Evolutionary conservation across 169 alveolate genomes (phyloP).

Genomic region (Amoebophrya sp.): DNA sequence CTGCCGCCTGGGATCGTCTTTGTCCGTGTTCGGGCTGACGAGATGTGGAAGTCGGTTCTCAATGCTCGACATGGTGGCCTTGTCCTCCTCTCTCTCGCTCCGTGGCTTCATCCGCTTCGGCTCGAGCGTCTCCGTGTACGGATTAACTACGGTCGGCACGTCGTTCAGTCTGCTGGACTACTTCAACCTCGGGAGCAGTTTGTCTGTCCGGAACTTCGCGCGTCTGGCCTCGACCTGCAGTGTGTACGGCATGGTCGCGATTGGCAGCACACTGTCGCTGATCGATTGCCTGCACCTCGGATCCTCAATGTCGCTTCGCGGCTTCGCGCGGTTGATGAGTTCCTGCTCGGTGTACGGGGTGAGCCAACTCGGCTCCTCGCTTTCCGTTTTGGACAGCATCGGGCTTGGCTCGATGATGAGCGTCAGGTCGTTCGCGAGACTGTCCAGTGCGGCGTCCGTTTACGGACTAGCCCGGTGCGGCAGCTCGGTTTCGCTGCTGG

Average conservation of each 20-base stretch:
- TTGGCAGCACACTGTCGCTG: not conserved
- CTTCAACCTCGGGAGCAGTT: not conserved
- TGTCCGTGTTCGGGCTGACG: not conserved
- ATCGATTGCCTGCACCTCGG: not conserved
- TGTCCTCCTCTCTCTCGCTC: constrained; percentile 5
- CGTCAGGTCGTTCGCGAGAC: not conserved
- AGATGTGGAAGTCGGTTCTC: not conserved
- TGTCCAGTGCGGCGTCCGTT: not conserved
- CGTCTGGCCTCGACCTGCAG: not conserved
- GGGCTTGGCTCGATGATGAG: not conserved
- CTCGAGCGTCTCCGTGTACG: not conserved
- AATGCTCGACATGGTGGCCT: not conserved
- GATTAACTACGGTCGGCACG: not conserved
- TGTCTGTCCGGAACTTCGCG: constrained; percentile 10
- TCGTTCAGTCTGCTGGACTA: not conserved
- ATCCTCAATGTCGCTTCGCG: not conserved
- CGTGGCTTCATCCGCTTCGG: constrained; percentile 28
- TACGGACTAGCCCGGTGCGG: not conserved
- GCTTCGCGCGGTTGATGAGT: not conserved
- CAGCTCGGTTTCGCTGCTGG: not conserved
- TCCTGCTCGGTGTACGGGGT: not conserved
- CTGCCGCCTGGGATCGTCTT: not conserved
- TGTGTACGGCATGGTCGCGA: not conserved
- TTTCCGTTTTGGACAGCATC: not conserved
- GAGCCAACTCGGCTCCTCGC: not conserved